Conservation (phyloP, 2,329 filamentous ascomycete species). For the Verticillium klebahnii region DNA sequence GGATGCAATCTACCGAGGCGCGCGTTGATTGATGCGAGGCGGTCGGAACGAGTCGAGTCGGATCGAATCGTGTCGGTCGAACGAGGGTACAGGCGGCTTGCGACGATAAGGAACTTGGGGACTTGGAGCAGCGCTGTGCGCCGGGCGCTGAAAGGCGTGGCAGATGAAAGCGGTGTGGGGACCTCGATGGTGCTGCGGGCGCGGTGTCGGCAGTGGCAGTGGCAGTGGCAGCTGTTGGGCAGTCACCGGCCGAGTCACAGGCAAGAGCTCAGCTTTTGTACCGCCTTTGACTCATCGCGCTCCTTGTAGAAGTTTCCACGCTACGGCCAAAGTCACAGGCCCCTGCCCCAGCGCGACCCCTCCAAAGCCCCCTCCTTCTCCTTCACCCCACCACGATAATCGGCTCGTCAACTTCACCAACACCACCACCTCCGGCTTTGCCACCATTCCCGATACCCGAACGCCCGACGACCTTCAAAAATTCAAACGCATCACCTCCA, state of each 20-base stretch:
- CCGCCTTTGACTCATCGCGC: constrained; percentile 29
- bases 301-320: constrained; percentile 41
- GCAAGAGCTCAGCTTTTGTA: constrained; percentile 29
- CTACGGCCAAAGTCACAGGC: neutral
- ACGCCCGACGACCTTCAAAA: neutral
- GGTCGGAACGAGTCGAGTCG: neutral
- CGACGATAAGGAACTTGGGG: neutral
- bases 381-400: constrained; percentile 3
- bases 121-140: neutral
- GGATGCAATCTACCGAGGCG: neutral
- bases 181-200: constrained; percentile 2
- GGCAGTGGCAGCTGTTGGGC: constrained; percentile 11
- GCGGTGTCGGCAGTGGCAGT: constrained; percentile 16
- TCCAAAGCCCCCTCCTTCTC: constrained; percentile 1
- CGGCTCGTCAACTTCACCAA: neutral
- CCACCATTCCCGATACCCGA: constrained; percentile 9
- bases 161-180: neutral
- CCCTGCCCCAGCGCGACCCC: constrained; percentile 1
- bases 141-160: neutral
- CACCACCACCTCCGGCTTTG: constrained; percentile 4
- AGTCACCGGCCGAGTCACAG: constrained; percentile 13
- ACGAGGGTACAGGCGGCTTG: neutral
- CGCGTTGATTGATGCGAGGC: neutral
- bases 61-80: neutral
- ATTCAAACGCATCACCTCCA: constrained; percentile 3